These are phyloP conservation scores for Parathielavia appendiculata DNA, from an alignment of 495 filamentous ascomycete species.

Conservation along the genomic window DNA sequence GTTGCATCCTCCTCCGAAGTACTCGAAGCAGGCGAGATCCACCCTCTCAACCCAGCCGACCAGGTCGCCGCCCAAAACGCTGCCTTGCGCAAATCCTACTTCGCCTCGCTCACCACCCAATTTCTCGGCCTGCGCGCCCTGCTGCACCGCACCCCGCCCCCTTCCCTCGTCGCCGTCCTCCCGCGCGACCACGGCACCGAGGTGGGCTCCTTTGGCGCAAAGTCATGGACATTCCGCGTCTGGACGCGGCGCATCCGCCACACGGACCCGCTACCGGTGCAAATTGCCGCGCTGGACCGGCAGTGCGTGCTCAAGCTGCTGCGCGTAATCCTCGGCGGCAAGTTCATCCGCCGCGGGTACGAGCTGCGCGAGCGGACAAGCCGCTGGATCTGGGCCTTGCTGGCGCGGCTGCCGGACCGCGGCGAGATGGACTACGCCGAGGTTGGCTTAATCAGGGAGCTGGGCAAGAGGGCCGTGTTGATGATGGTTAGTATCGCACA, in stretches of 20 bases:
- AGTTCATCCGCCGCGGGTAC: conserved; percentile 44
- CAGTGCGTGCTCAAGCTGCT: conserved; percentile 54
- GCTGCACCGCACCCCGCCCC: conserved; percentile 52
- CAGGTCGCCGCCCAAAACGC: conserved; percentile 49
- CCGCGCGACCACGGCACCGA: conserved; percentile 54
- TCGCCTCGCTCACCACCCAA: conserved; percentile 54
- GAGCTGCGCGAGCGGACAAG: conserved; percentile 47
- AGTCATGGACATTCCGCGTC: conserved; percentile 44
- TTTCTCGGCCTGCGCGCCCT: conserved; percentile 55
- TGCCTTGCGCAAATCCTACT: conserved; percentile 51
- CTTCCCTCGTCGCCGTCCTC: conserved; percentile 44
- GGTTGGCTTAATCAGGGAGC: conserved; percentile 52
- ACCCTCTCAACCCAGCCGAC: conserved; percentile 15
- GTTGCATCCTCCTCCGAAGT: not conserved
- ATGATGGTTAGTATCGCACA: conserved; percentile 49
- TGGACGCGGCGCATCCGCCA: conserved; percentile 45
- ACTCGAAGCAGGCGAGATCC: conserved; percentile 16
- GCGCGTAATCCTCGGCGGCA: conserved; percentile 39
- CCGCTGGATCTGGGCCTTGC: conserved; percentile 58
- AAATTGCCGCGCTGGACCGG: conserved; percentile 65
- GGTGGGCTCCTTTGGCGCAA: conserved; percentile 43
- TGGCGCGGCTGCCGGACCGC: conserved; percentile 52
- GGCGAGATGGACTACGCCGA: conserved; percentile 55
- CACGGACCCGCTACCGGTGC: conserved; percentile 59
- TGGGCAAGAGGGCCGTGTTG: conserved; percentile 55